Base-by-base conservation (phyloP, 176 grass and related monocot species). In the Pontederia paniculata region DNA sequence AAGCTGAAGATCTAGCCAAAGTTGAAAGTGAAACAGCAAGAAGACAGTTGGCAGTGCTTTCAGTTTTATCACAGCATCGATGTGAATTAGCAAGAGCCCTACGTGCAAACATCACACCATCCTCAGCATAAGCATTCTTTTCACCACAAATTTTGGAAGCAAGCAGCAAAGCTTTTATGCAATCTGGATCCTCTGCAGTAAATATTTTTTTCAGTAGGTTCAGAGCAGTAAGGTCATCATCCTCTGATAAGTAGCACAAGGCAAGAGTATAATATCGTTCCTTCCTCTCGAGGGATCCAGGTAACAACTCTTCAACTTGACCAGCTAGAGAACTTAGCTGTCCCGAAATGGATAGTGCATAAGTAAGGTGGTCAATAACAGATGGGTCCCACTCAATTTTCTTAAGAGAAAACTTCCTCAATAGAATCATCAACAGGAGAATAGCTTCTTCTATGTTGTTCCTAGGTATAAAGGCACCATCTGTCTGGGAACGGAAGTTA, bases 401-500 rank as follows among this genome's bases (percentile, higher is more conserved):
- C 65, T 78, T 84, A n/a, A 80, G 83, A 81, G 82, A 71, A 69
- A 78, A 90, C 55, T 90, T 97, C 57, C 83, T 84, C 80, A 84
- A 66, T 12, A 97, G 77, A 88, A 97, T 82, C 65, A 88, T 76
- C 59, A 97, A 65, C 65, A 97, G 72, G 75, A 97, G 80, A 84
- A 81, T 81, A 60, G 93, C 93, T 58, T 98, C 93, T 82, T 98
- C 93, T 44, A 73, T 78, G 76, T 91, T 98, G 46, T 98, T 98
- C 49, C 42, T 77, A 63, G 93, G 93, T 60, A 91, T 80, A 79
- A 91, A 91, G 11, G 80, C 87, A 74, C 83, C 76, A 54, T 86
- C 93, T 57, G 84, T 77, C 72, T 98, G 93, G 65, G 76, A 91
- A 55, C 85, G 80, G 68, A 98, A 76, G 70, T 88, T 86, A 65